A percentile compares a stretch with the other conserved stretches of the same genome.
phyloP scores from a whole-genome alignment of 1,284 basidiomycete genomes.

The Schizophyllum amplum region DNA sequence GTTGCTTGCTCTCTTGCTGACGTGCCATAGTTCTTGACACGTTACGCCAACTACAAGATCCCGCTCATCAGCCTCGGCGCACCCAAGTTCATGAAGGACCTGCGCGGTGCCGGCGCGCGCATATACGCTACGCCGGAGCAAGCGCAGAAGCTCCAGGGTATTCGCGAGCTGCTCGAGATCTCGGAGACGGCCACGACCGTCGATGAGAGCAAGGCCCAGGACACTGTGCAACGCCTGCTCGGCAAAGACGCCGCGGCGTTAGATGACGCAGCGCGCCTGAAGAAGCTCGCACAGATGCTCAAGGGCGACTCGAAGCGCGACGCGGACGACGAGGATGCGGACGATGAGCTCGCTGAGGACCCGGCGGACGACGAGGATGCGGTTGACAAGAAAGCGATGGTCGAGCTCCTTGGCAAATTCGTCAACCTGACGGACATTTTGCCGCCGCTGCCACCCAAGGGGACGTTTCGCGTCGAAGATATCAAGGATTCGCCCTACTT shows the following conservation, averaged over 20 bases:
- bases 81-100: slow-evolving; percentile 27
- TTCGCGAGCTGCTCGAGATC: slow-evolving; percentile 24
- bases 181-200: slow-evolving; percentile 18
- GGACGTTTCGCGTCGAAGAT: slow-evolving; percentile 79
- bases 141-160: slow-evolving; percentile 23
- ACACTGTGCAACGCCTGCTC: slow-evolving; percentile 17
- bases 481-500: slow-evolving; percentile 86
- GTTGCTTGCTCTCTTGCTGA: no score
- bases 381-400: slow-evolving; percentile 19
- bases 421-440: slow-evolving; percentile 72
- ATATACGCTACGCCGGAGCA: slow-evolving; percentile 33
- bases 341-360: slow-evolving; percentile 9
- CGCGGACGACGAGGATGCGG: slow-evolving; percentile 11
- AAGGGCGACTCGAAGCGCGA: slow-evolving; percentile 2
- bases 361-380: slow-evolving; percentile 14
- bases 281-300: not conserved
- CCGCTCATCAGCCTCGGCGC: slow-evolving; percentile 49
- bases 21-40: slow-evolving; percentile 75
- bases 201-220: slow-evolving; percentile 16
- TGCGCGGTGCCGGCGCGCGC: slow-evolving; percentile 33
- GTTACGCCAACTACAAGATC: slow-evolving; percentile 72
- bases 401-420: slow-evolving; percentile 49
- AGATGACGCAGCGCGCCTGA: not conserved
- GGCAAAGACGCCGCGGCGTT: slow-evolving; percentile 12
- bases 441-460: slow-evolving; percentile 81